Evolutionary conservation across 1,284 basidiomycete species (phyloP).

Genomic region (Sporisorium reilianum): DNA sequence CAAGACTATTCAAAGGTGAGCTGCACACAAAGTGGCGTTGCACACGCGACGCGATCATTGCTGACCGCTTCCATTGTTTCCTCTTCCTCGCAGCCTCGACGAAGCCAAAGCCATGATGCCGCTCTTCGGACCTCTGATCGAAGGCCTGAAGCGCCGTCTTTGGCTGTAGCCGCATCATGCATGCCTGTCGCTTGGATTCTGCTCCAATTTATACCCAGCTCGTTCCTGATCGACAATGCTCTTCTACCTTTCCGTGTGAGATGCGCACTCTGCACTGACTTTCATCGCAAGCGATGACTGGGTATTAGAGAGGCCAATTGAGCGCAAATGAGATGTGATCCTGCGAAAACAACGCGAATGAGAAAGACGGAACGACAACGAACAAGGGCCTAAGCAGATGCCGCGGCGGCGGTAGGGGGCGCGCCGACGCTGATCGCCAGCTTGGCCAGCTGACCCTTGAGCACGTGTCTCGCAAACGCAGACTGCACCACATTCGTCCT

Average conservation of each 20-base stretch:
- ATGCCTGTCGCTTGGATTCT: no score
- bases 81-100: constrained; percentile 37
- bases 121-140: constrained; percentile 56
- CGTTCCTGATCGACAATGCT: no score
- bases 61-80: neutral
- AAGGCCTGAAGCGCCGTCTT: constrained; percentile 60
- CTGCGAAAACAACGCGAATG: neutral
- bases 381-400: constrained; percentile 1
- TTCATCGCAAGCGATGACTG: neutral
- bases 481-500: constrained; percentile 97
- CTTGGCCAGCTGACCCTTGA: constrained; percentile 76
- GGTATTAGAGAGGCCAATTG: neutral
- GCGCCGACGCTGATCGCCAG: constrained; percentile 36
- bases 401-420: neutral
- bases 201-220: no score
- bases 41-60: neutral
- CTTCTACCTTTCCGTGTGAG: neutral
- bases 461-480: constrained; percentile 85
- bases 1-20: constrained; percentile 57
- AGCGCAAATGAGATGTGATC: neutral
- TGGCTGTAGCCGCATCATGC: constrained; percentile 61
- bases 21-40: neutral
- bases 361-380: neutral
- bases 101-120: constrained; percentile 60
- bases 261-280: neutral